Percentiles rank a stretch among this genome's conserved stretches.
Evolutionary conservation across 495 filamentous ascomycete genomes (phyloP).

Genomic region (Daldinia loculata): DNA sequence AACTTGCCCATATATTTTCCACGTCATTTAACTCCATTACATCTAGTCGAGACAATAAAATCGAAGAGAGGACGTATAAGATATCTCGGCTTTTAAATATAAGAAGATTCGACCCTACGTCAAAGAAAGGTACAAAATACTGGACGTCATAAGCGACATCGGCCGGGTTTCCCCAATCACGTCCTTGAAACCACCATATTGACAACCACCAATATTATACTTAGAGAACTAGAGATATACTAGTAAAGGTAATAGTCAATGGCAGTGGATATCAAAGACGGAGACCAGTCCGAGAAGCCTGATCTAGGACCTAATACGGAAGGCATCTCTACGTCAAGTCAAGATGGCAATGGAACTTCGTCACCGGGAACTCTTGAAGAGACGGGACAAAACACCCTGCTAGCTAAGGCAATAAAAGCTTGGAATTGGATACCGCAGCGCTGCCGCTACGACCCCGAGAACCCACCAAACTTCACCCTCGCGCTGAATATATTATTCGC

Average conservation of each 20-base stretch:
- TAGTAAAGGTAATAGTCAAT: constrained; percentile 1
- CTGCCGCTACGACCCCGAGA: constrained; percentile 47
- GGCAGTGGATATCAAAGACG: constrained; percentile 7
- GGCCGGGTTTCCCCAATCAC: constrained; percentile 35
- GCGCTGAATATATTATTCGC: constrained; percentile 45
- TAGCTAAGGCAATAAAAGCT: constrained; percentile 15
- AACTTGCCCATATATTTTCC: neutral
- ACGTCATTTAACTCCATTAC: neutral
- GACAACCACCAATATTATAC: neutral
- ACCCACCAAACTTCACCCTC: constrained; percentile 44
- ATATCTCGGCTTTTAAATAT: neutral
- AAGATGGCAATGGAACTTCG: neutral
- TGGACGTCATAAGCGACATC: constrained; percentile 9
- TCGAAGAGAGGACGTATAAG: neutral
- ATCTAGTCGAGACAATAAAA: neutral
- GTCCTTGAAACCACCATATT: neutral
- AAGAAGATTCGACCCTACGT: neutral
- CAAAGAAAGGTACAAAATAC: constrained; percentile 6
- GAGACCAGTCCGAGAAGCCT: constrained; percentile 22
- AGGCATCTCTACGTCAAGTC: constrained; percentile 6
- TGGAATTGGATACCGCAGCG: constrained; percentile 44
- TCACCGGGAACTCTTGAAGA: neutral
- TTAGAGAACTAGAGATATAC: neutral
- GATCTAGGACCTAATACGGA: constrained; percentile 2
- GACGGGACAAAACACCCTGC: neutral